A percentile compares a stretch with the other conserved stretches of the same genome.
phyloP scores from a whole-genome alignment of 108 stramenopile species.

The Conticribra guillardii region DNA sequence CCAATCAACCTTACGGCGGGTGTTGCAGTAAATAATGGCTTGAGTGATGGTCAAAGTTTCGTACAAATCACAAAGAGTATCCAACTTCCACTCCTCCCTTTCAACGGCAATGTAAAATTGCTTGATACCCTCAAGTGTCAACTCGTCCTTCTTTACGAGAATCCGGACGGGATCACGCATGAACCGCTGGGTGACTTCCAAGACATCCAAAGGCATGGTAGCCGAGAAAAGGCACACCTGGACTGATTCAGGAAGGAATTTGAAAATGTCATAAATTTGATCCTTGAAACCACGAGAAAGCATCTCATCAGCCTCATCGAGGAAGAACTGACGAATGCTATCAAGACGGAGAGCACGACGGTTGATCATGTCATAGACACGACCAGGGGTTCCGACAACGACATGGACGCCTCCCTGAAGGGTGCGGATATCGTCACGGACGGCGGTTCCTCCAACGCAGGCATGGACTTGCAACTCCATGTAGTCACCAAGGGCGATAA shows the following conservation, averaged over 20 bases:
- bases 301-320: conserved; percentile 99
- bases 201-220: conserved; percentile 99
- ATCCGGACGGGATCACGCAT: conserved; percentile 99
- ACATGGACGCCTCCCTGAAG: conserved; percentile 98
- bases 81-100: conserved; percentile 99
- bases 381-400: conserved; percentile 99
- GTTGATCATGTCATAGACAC: conserved; percentile 99
- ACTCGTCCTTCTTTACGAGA: conserved; percentile 99
- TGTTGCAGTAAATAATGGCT: conserved; percentile 99
- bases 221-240: conserved; percentile 99
- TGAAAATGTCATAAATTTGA: conserved; percentile 99
- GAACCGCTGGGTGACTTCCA: conserved; percentile 98
- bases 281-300: conserved; percentile 99
- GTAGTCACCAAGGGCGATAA: conserved; percentile 98
- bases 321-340: conserved; percentile 93
- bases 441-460: conserved; percentile 99
- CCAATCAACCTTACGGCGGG: conserved; percentile 99
- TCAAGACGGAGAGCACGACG: conserved; percentile 95
- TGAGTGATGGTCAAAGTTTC: conserved; percentile 99
- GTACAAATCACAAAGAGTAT: conserved; percentile 99
- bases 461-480: conserved; percentile 98
- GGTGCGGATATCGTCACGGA: conserved; percentile 99
- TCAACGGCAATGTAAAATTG: conserved; percentile 99
- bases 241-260: conserved; percentile 98
- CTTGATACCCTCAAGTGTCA: conserved; percentile 99